Base-by-base conservation (phyloP, 495 filamentous ascomycete genomes). In the Hyaloscypha variabilis region DNA sequence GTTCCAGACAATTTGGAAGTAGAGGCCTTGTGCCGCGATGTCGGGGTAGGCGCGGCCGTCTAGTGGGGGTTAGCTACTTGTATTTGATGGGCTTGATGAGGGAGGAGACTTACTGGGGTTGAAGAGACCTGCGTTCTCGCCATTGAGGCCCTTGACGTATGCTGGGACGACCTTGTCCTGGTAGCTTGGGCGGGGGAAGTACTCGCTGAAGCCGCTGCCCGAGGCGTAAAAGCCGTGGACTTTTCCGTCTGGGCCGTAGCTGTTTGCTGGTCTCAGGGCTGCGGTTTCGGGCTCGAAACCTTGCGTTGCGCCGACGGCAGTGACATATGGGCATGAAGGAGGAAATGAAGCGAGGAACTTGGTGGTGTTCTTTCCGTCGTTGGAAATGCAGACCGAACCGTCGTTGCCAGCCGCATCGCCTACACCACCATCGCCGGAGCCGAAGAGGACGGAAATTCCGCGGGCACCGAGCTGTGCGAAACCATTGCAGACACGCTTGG, bases 241-340 rank as follows among this genome's bases (percentile, higher is more conserved):
- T 74, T 65, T 82, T 74, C 63, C 63, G 46, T 69, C 67, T 17
- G 63, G 58, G 24, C 67, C 67, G 54, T 60, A 19, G 25, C 58
- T 56, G 6, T 87, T 90, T 0, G 82, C 81, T 31, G 85, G 86
- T 67, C 86, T 89, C 30, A 66, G 71, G 25, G 86, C 80, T 6
- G 83, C 87, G 19, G 74, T 80, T 36, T 88, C 77, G 21, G 87
- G 87, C n/a, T 89, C 72, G 3, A 83, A 77, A 19, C 79, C 75
- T 30, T 78, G 75, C 0, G 88, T 91, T 5, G 88, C 90, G 17
- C 91, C 91, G 4, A 94, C 90, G 0, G 86, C 78, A 0, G 91
- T 96, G 5, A 94, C 86, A 68, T 87, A 94, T 0, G 92, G 92
- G 67, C 92, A 95, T n/a, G 83, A 81, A 1, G 88, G 86, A 0